Conservation (phyloP, 768 basidiomycete genomes). For the Pleurotus citrinopileatus region DNA sequence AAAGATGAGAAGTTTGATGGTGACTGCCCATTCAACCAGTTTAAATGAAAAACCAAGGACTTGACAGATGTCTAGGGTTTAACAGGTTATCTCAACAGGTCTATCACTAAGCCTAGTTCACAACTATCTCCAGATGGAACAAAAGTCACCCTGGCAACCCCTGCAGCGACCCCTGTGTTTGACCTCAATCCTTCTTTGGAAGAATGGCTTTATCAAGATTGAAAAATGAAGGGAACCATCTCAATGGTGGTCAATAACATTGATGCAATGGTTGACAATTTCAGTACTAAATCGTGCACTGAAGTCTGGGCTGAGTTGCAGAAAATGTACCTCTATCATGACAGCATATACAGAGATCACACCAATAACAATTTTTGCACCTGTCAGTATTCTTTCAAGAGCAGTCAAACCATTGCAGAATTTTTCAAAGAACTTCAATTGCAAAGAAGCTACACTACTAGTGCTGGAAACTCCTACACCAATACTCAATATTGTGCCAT, state of each 20-base stretch:
- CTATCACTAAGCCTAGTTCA: not conserved
- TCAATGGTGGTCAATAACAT: constrained; percentile 7
- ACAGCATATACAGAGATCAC: not conserved
- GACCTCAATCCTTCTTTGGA: constrained; percentile 13
- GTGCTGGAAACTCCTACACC: constrained; percentile 11
- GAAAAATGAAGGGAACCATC: not conserved
- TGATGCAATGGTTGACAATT: constrained; percentile 13
- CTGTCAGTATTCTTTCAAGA: not conserved
- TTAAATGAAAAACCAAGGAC: not conserved
- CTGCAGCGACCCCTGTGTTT: not conserved
- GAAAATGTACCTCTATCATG: not conserved
- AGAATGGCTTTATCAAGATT: constrained; percentile 20
- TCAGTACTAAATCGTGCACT: constrained; percentile 13
- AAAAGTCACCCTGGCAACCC: not conserved
- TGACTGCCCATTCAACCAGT: not conserved
- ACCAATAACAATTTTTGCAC: not conserved
- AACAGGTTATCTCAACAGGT: not conserved
- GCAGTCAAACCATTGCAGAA: not conserved
- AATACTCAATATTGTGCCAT: constrained; percentile 18
- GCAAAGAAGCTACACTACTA: constrained; percentile 11
- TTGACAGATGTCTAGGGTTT: not conserved
- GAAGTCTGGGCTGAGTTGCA: not conserved
- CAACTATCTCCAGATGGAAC: no score
- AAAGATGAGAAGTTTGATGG: not conserved
- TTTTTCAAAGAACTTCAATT: not conserved